Base-by-base conservation (phyloP, 331 rosid species). In the Pyrus hybrid region DNA sequence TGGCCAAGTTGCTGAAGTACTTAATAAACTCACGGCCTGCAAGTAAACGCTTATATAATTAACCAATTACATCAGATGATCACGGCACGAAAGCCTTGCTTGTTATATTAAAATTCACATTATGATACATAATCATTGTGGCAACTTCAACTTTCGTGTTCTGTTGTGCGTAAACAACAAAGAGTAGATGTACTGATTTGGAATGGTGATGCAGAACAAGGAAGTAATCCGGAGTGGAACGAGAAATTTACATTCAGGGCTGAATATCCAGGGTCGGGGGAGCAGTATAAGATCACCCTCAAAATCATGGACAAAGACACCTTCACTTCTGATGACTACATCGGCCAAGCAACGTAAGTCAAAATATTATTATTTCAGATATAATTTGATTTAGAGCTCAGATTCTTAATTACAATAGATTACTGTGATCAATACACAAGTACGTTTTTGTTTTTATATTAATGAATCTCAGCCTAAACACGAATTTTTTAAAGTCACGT, bases 301-400 rank as follows among this genome's bases (percentile, higher is more conserved):
- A 91, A 91, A 41, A 83, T 94, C 77, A 74, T 90, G 87, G 98
- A 91, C 73, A 83, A 91, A 71, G 96, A 91, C 83, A 72, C 61
- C 7, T 82, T 88, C 56, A 80, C 90, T 29, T 2, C 73, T 2
- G 96, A 94, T 74, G 96, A 90, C 41, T 82, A 63, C 54, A 56
- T 91, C 20, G 98, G 98, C 12, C 80, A 94, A 84, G 73, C 95
- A 71, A 80, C 71, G 99, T 94, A 88, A 82, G 90, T 47, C 51
- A 14, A 5, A 28, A 20, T 20, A 0, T 47, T 51, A 11, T 0
- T 18, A 18, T 18, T 17, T 51, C 21, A 17, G 0, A 6, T 17
- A 17, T 18, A 51, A 17, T 51, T 51, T 51, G 21, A 51, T 26
- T 26, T 26, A 26, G 28, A 26, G 28, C 28, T 26, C 28, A 26